phyloP scores from a whole-genome alignment of 1,284 basidiomycete species.

The Gymnopus androsaceus region DNA sequence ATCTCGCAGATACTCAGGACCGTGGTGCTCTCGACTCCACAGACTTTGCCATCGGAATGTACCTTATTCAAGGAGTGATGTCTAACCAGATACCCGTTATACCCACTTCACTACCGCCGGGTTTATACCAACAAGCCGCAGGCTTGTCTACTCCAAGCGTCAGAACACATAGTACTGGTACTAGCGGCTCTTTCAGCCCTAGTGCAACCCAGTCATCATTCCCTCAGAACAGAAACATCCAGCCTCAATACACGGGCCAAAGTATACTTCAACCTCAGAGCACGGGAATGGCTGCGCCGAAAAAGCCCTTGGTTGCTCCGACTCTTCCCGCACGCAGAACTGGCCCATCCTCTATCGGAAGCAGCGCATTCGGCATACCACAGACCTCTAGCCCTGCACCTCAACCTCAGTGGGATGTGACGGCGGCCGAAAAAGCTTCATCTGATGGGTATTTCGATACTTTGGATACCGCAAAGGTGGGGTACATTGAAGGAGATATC shows the following conservation, averaged over 20 bases:
- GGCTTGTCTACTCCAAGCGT: slow-evolving; percentile 37
- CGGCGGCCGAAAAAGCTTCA: slow-evolving; percentile 77
- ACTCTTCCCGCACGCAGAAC: slow-evolving; percentile 40
- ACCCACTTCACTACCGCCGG: slow-evolving; percentile 82
- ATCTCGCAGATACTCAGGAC: slow-evolving; percentile 91
- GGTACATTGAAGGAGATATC: slow-evolving; percentile 89
- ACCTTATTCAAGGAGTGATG: slow-evolving; percentile 92
- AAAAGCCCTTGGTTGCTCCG: slow-evolving; percentile 28
- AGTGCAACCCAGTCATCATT: slow-evolving; percentile 46
- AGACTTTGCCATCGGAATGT: slow-evolving; percentile 98
- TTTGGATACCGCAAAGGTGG: slow-evolving; percentile 77
- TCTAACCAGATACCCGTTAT: slow-evolving; percentile 74
- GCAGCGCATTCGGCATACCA: slow-evolving; percentile 31
- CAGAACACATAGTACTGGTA: slow-evolving; percentile 60
- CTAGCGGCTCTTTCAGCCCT: slow-evolving; percentile 59
- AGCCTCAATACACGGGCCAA: slow-evolving; percentile 69
- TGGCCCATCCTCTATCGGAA: slow-evolving; percentile 33
- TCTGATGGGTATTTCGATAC: slow-evolving; percentile 85
- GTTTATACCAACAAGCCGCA: slow-evolving; percentile 85
- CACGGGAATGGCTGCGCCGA: slow-evolving; percentile 36
- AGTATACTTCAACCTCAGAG: slow-evolving; percentile 42
- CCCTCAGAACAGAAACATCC: slow-evolving; percentile 40
- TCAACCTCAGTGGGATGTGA: slow-evolving; percentile 79
- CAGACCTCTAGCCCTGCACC: too few species aligned
- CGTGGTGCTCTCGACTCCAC: slow-evolving; percentile 87